Conservation (phyloP, 2,329 filamentous ascomycete genomes). For the Apiospora marii region DNA sequence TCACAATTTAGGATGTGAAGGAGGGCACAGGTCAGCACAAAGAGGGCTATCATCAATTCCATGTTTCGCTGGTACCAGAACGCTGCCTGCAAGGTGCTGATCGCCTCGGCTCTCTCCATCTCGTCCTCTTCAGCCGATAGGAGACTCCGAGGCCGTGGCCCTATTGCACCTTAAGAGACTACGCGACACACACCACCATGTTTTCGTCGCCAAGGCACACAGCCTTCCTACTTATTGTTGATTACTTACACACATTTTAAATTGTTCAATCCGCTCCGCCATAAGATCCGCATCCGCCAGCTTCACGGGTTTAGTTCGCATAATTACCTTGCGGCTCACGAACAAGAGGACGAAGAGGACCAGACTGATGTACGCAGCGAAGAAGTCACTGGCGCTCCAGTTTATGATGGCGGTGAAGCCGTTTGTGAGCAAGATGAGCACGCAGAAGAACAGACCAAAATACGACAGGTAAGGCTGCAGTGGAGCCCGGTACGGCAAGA, state of each 20-base stretch:
- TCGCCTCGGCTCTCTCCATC: background rate
- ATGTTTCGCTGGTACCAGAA: background rate
- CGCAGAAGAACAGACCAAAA: conserved; percentile 71
- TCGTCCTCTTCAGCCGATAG: too few relatives aligned
- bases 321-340: conserved; percentile 64
- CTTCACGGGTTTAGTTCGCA: conserved; percentile 37
- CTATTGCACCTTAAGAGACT: too few relatives aligned
- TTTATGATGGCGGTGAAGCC: conserved; percentile 74
- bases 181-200: too few relatives aligned
- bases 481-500: conserved; percentile 67
- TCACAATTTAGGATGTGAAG: too few relatives aligned
- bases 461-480: conserved; percentile 70
- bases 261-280: conserved; percentile 31
- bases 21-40: too few relatives aligned
- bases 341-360: conserved; percentile 69
- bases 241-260: background rate
- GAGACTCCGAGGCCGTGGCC: background rate
- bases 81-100: background rate
- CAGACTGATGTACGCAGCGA: conserved; percentile 69
- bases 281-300: conserved; percentile 40
- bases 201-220: too few relatives aligned
- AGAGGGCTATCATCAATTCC: background rate
- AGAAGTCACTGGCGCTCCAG: conserved; percentile 68
- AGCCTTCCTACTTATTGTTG: background rate
- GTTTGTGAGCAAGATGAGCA: conserved; percentile 70